Conservation (phyloP, 768 basidiomycete genomes). For the Russula olivacea region DNA sequence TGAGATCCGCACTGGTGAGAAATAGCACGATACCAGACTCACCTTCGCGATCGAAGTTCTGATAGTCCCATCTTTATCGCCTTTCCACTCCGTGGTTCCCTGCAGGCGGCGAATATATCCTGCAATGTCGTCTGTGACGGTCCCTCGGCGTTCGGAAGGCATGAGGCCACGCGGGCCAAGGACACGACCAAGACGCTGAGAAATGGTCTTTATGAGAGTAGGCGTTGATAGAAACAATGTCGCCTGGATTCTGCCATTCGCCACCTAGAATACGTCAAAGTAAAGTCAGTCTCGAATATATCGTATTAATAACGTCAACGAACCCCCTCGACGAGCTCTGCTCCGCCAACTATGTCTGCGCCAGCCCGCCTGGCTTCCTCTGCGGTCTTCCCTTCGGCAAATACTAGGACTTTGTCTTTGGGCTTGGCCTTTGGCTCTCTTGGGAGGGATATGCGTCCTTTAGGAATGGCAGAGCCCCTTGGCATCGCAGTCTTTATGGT, state of each 20-base stretch:
- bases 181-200: conserved; percentile 71
- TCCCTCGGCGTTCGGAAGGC: conserved; percentile 91
- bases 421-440: conserved; percentile 66
- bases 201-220: conserved; percentile 69
- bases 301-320: conserved; percentile 31
- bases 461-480: conserved; percentile 76
- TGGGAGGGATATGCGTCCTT: conserved; percentile 84
- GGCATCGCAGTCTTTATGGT: conserved; percentile 73
- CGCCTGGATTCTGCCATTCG: conserved; percentile 66
- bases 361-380: conserved; percentile 84
- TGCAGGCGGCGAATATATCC: conserved; percentile 74
- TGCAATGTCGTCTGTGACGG: conserved; percentile 85
- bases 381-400: conserved; percentile 79
- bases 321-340: conserved; percentile 83
- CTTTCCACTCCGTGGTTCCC: conserved; percentile 89
- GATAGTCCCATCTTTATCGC: conserved; percentile 81
- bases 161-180: conserved; percentile 87
- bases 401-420: conserved; percentile 82
- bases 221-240: conserved; percentile 84
- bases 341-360: conserved; percentile 85
- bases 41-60: conserved; percentile 78
- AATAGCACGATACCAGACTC: conserved; percentile 25
- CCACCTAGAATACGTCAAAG: conserved; percentile 44
- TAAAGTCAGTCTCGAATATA: conserved; percentile 10
- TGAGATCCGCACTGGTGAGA: not conserved